Base-by-base conservation (phyloP, 768 basidiomycete genomes). In the Russula dissimulans region DNA sequence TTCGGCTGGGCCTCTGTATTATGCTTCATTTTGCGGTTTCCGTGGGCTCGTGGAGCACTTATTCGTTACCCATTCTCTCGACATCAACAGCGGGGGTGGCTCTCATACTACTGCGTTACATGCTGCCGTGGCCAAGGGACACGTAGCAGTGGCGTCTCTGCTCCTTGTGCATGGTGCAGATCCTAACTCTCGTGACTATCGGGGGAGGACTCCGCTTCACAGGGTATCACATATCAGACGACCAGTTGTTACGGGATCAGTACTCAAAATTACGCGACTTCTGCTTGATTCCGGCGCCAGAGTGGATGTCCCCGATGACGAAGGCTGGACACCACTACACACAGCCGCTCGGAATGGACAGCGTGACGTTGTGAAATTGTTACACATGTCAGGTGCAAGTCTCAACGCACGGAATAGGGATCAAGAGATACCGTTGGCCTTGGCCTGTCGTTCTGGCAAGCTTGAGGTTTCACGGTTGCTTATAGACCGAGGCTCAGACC, bases 11-110 rank as follows among this genome's bases (percentile, higher is more conserved):
- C 54, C 60, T 5, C 17, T 61, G 10, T 61, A 61, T 18, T 61
- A 61, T 46, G 60, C 54, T 2, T 50, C 38, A 8, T 14, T 56
- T 7, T 61, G 54, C 18, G 54, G 60, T 12, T 41, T 61, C 3
- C 18, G 15, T 45, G 14, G 5, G 31, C 48, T 61, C 18, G 54
- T 6, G 29, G 44, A 61, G 6, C 29, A 45, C 31, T 42, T 61
- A 7, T 8, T 56, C 17, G 6, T 8, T 3, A 11, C 36, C 3
- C 18, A 12, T 46, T 10, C 54, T 0, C 6, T 1, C 6, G 48
- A 61, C 11, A 42, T 61, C 4, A 45, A 56, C 5, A 39, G 42
- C 9, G 32, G 9, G 7, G 54, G 54, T 5, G 54, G 60, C 7
- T 46, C 10, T 39, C 34, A 51, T 43, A 3, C 10, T 1, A 52